Percentiles rank a stretch among this genome's conserved stretches.
Conservation (phyloP, 129 eudicot genomes). For the Flaveria linearis region DNA sequence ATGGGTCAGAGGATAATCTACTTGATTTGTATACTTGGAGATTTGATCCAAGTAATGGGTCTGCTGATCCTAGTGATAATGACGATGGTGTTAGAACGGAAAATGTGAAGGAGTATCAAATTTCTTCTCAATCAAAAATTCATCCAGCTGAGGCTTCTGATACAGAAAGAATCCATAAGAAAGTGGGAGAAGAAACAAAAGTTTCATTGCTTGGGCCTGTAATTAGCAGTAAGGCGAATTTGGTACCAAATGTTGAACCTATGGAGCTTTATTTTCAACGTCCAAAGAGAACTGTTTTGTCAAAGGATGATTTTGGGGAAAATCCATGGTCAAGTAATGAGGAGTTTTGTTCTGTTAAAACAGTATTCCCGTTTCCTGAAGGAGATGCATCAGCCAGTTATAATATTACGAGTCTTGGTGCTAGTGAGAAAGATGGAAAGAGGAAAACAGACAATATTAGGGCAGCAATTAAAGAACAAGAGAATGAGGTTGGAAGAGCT, state of each 20-base stretch:
- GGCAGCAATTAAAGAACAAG: constrained; percentile 77
- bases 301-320: constrained; percentile 48
- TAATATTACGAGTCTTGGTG: constrained; percentile 33
- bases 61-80: constrained; percentile 37
- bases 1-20: constrained; percentile 58
- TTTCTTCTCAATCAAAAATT: constrained; percentile 40
- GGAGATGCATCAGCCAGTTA: constrained; percentile 57
- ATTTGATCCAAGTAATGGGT: constrained; percentile 48
- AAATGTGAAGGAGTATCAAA: constrained; percentile 47
- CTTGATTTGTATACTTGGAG: constrained; percentile 71
- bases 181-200: constrained; percentile 47
- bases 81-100: constrained; percentile 33
- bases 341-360: constrained; percentile 64
- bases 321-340: constrained; percentile 58
- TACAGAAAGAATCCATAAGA: constrained; percentile 30
- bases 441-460: constrained; percentile 52
- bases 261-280: constrained; percentile 47
- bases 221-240: constrained; percentile 41
- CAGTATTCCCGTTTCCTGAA: constrained; percentile 62
- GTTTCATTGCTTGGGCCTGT: constrained; percentile 48
- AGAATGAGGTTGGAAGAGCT: constrained; percentile 80
- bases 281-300: constrained; percentile 23
- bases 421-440: constrained; percentile 49
- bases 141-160: constrained; percentile 38
- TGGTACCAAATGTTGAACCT: constrained; percentile 37